Conservation (phyloP, 2,329 filamentous ascomycete genomes). For the Neofusicoccum kwambonambiense region DNA sequence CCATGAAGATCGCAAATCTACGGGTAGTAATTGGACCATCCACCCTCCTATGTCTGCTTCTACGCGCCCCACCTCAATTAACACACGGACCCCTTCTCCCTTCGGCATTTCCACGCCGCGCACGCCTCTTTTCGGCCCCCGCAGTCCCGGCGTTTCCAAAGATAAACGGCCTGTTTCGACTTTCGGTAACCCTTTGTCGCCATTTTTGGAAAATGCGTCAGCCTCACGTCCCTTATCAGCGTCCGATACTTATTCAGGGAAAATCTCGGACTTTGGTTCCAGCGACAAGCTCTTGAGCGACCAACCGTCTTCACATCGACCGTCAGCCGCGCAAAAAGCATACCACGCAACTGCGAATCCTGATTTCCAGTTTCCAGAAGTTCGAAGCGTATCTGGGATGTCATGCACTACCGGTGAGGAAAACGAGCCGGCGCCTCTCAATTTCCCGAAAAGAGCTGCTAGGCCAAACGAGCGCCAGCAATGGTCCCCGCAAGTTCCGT, state of each 20-base stretch:
- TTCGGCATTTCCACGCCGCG: not conserved
- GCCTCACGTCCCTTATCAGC: not conserved
- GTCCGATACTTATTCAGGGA: not conserved
- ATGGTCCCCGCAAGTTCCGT: not conserved
- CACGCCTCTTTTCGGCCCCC: conserved; percentile 4
- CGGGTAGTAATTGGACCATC: conserved; percentile 15
- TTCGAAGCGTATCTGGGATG: not conserved
- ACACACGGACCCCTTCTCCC: conserved; percentile 15
- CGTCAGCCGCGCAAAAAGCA: not conserved
- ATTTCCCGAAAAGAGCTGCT: conserved; percentile 6
- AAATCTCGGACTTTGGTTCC: not conserved
- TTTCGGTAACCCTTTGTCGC: conserved; percentile 6
- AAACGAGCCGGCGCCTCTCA: not conserved
- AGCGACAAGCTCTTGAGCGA: conserved; percentile 1
- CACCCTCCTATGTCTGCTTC: conserved; percentile 6
- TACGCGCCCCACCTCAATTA: conserved; percentile 12
- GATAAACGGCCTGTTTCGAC: conserved; percentile 15
- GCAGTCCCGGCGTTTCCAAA: not conserved
- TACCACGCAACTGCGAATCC: not conserved
- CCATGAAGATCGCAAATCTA: conserved; percentile 12
- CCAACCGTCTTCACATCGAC: not conserved
- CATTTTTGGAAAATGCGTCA: not conserved
- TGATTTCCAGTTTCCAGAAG: not conserved
- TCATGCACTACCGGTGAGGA: not conserved
- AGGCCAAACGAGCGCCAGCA: not conserved